A percentile compares a stretch with the other conserved stretches of the same genome.
phyloP scores from a whole-genome alignment of 2,329 filamentous ascomycete genomes.

The Nemania sp. region DNA sequence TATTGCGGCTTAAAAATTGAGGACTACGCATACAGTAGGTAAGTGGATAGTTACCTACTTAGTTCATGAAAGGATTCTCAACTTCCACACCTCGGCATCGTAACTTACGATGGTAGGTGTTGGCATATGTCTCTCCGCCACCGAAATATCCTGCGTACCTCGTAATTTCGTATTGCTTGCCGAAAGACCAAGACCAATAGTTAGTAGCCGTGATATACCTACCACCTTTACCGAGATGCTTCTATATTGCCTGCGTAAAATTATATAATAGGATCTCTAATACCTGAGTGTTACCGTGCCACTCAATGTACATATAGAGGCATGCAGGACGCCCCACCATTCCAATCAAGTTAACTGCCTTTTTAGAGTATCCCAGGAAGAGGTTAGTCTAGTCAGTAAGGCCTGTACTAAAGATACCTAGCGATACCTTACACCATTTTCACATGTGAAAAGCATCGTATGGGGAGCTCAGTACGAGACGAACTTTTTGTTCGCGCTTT shows the following conservation, averaged over 20 bases:
- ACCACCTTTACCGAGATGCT: neutral
- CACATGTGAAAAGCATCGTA: slow-evolving; percentile 24
- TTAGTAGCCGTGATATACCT: neutral
- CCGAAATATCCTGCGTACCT: neutral
- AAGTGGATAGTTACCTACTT: no score
- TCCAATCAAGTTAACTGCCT: neutral
- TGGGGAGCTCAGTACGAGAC: neutral
- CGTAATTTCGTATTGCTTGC: neutral
- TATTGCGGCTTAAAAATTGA: slow-evolving; percentile 6
- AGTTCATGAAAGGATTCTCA: slow-evolving; percentile 9
- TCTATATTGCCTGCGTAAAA: neutral
- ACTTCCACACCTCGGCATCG: slow-evolving; percentile 18
- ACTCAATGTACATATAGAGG: neutral
- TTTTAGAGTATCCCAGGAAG: neutral
- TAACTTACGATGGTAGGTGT: neutral
- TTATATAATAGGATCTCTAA: neutral
- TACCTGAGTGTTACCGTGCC: neutral
- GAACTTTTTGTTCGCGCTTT: no score
- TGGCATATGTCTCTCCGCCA: slow-evolving; percentile 4
- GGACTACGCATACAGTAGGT: no score
- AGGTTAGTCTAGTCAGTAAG: slow-evolving; percentile 2
- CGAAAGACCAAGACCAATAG: neutral
- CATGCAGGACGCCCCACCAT: slow-evolving; percentile 26
- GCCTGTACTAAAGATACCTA: neutral
- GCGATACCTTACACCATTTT: slow-evolving; percentile 5